These are phyloP conservation scores for Venustampulla echinocandica DNA, from an alignment of 495 filamentous ascomycete species.

Conservation along the genomic window DNA sequence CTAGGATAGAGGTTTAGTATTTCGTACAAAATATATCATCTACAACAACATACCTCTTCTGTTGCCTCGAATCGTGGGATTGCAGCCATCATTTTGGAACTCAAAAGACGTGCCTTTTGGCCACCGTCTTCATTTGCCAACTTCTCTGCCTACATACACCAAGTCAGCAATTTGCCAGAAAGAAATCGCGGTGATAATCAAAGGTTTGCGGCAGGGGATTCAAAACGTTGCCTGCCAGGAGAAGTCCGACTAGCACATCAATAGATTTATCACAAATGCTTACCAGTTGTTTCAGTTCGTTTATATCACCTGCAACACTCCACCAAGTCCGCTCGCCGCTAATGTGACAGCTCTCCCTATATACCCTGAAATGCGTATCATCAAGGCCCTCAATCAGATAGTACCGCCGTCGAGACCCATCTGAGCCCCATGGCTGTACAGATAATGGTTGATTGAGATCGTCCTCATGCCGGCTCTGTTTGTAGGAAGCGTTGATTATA, in stretches of 20 bases:
- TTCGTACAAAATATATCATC: conserved; percentile 24
- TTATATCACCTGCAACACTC: conserved; percentile 83
- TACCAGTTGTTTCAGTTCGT: conserved; percentile 62
- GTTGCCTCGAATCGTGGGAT: conserved; percentile 92
- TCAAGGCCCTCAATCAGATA: conserved; percentile 91
- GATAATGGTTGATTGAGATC: conserved; percentile 89
- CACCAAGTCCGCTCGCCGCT: conserved; percentile 77
- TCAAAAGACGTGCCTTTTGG: conserved; percentile 66
- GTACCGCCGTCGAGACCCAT: conserved; percentile 84
- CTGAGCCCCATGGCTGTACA: conserved; percentile 88
- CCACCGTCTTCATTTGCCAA: conserved; percentile 66
- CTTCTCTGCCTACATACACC: conserved; percentile 43
- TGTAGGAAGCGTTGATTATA: conserved; percentile 82
- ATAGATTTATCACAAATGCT: no score
- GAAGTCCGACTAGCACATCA: no score
- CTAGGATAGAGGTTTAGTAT: conserved; percentile 30
- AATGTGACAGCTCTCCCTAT: conserved; percentile 82
- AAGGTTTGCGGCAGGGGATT: neutral
- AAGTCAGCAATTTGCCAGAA: neutral
- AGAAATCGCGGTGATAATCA: neutral
- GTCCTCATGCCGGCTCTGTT: conserved; percentile 78
- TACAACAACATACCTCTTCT: conserved; percentile 58
- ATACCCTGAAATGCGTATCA: conserved; percentile 90
- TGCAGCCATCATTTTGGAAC: conserved; percentile 66
- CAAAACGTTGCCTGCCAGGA: no score